Percentiles rank a stretch among this genome's conserved stretches.
These are phyloP conservation scores for Trichophyton schoenleinii DNA, from an alignment of 2,329 filamentous ascomycete genomes.

Conservation along the genomic window DNA sequence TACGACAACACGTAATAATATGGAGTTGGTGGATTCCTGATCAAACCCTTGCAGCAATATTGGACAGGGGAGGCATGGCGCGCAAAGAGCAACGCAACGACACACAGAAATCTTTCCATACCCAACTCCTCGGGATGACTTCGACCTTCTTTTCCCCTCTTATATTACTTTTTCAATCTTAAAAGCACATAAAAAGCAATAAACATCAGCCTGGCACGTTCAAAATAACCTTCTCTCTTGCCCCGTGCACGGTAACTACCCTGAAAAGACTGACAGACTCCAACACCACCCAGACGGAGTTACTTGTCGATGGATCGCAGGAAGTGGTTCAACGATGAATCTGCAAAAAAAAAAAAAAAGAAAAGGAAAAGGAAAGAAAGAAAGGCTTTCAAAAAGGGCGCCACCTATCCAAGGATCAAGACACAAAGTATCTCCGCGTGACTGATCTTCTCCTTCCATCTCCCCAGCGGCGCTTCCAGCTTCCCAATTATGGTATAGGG, in stretches of 20 bases:
- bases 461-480: constrained; percentile 4
- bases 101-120: constrained; percentile 1
- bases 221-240: constrained; percentile 1
- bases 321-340: neutral
- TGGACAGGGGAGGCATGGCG: neutral
- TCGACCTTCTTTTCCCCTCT: neutral
- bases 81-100: neutral
- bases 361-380: neutral
- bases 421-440: neutral
- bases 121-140: constrained; percentile 1
- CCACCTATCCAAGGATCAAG: neutral
- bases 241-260: neutral
- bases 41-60: neutral
- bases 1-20: constrained; percentile 1
- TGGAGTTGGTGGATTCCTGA: neutral
- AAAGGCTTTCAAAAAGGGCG: neutral
- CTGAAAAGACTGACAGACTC: neutral
- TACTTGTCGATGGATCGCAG: neutral
- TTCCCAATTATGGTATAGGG: constrained; percentile 4
- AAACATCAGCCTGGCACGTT: constrained; percentile 1
- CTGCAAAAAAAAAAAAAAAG: neutral
- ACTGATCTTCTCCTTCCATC: neutral
- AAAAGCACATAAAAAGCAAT: constrained; percentile 3
- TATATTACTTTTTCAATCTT: constrained; percentile 1
- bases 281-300: neutral